These are phyloP conservation scores for Neurospora sp. DNA, from an alignment of 495 filamentous ascomycete species.

Conservation along the genomic window DNA sequence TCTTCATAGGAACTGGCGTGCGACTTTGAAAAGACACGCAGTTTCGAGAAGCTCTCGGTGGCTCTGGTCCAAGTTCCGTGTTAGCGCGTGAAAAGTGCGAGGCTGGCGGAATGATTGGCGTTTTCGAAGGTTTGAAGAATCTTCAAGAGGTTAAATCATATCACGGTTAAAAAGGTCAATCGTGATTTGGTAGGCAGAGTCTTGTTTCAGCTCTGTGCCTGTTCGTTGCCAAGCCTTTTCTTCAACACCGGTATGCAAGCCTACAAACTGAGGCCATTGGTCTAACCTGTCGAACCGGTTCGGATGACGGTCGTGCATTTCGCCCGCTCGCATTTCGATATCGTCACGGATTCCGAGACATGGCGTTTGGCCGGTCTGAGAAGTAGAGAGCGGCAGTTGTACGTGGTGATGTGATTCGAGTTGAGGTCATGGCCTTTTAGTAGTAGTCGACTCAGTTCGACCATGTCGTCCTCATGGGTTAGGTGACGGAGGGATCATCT, in stretches of 20 bases:
- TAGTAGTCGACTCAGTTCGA: background rate
- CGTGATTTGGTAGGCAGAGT: background rate
- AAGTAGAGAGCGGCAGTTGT: background rate
- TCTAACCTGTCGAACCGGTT: background rate
- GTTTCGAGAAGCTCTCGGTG: background rate
- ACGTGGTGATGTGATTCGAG: no score
- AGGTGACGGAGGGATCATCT: background rate
- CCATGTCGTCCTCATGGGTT: background rate
- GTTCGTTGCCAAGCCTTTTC: background rate
- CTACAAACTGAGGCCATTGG: background rate
- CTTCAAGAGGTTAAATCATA: conserved; percentile 22
- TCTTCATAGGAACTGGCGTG: background rate
- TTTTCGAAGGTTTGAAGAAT: conserved; percentile 26
- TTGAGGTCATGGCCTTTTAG: background rate
- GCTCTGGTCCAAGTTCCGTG: background rate
- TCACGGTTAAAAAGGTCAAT: background rate
- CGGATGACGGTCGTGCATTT: background rate
- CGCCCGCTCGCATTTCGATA: background rate
- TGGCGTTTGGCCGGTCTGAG: background rate
- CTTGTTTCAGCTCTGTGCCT: background rate
- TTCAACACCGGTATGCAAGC: background rate
- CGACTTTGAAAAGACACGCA: background rate
- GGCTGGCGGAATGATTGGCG: conserved; percentile 10
- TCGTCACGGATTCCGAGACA: background rate
- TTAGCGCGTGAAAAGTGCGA: background rate